Percentiles rank a stretch among this genome's conserved stretches.
phyloP scores from a whole-genome alignment of 1,284 basidiomycete species.

The Cryptococcus sp. region DNA sequence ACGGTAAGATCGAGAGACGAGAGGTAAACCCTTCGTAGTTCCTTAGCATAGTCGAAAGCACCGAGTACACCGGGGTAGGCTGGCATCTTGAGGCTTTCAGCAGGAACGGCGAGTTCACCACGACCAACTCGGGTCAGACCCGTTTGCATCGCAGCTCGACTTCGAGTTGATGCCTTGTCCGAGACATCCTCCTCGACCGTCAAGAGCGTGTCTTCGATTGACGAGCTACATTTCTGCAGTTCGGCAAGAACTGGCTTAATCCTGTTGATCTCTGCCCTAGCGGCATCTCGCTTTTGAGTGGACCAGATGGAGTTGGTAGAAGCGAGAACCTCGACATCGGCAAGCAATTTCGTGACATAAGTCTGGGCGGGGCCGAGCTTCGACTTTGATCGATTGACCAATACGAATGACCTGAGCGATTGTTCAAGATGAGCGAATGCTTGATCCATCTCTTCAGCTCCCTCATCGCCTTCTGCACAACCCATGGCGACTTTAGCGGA shows the following conservation, averaged over 20 bases:
- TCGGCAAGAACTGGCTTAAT: constrained; percentile 80
- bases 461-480: constrained; percentile 31
- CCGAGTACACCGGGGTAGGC: constrained; percentile 80
- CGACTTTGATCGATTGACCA: constrained; percentile 89
- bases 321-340: constrained; percentile 83
- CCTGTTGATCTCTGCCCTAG: constrained; percentile 65
- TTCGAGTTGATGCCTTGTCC: constrained; percentile 54
- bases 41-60: constrained; percentile 83
- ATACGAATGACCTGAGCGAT: constrained; percentile 89
- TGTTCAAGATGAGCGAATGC: constrained; percentile 85
- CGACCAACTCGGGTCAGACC: constrained; percentile 74
- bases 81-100: constrained; percentile 56
- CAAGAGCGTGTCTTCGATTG: constrained; percentile 74
- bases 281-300: constrained; percentile 69
- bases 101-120: constrained; percentile 61
- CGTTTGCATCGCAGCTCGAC: constrained; percentile 60
- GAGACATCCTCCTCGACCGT: constrained; percentile 73
- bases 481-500: constrained; percentile 56
- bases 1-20: constrained; percentile 79
- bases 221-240: constrained; percentile 70
- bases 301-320: constrained; percentile 83
- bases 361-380: constrained; percentile 95
- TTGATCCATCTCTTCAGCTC: constrained; percentile 55
- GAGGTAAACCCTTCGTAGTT: constrained; percentile 72
- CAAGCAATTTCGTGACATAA: constrained; percentile 82